Conservation (phyloP, 2,329 filamentous ascomycete species). For the Hyphodiscus sp. region DNA sequence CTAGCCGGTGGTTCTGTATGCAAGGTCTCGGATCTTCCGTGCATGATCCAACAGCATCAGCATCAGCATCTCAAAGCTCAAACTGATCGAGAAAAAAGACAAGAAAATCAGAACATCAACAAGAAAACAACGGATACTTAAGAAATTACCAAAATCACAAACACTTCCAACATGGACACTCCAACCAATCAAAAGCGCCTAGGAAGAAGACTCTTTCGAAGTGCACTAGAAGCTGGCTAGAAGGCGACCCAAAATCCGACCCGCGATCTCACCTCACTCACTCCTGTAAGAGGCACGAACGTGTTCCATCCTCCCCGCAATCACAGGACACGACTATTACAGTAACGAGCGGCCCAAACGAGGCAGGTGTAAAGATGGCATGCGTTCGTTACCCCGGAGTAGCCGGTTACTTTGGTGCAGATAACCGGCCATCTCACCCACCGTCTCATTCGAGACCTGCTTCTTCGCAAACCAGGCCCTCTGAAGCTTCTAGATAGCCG, state of each 20-base stretch:
- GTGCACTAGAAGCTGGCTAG: not conserved
- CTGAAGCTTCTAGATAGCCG: not conserved
- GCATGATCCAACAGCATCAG: too few species aligned
- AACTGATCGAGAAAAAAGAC: not conserved
- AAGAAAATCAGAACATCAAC: not conserved
- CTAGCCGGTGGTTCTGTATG: not conserved
- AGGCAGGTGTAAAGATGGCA: not conserved
- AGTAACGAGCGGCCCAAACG: too few species aligned
- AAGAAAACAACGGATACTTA: not conserved
- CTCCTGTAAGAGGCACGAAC: not conserved
- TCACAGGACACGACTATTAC: not conserved
- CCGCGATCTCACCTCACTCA: not conserved
- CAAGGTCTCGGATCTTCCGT: not conserved
- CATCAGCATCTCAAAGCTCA: too few species aligned
- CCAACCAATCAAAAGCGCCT: not conserved
- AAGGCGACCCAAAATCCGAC: not conserved
- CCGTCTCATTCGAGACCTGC: not conserved
- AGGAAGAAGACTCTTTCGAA: not conserved
- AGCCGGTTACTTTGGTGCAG: not conserved
- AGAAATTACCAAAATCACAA: not conserved
- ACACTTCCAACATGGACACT: not conserved
- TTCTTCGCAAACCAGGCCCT: not conserved
- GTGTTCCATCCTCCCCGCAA: not conserved
- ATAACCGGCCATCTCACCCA: not conserved
- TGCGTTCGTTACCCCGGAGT: not conserved